A percentile compares a stretch with the other conserved stretches of the same genome.
Evolutionary conservation across 257 asterid species (phyloP).

Genomic region (Forsythia viridissima): DNA sequence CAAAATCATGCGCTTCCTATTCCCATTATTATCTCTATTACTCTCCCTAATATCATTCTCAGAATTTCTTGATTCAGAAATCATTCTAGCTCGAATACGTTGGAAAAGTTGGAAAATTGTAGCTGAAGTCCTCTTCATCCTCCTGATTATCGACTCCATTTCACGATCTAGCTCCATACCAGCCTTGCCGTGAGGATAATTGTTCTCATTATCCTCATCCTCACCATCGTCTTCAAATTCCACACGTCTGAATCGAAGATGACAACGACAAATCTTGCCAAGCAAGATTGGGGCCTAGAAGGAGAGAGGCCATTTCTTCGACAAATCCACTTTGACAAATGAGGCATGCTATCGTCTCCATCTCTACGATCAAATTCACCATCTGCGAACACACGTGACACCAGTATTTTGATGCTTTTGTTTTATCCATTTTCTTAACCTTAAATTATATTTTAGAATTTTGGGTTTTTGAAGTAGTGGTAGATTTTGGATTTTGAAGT

Average conservation of each 20-base stretch:
- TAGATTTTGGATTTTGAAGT: no score
- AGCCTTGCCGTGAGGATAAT: slow-evolving; percentile 14
- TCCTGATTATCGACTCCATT: slow-evolving; percentile 48
- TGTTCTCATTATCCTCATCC: slow-evolving; percentile 6
- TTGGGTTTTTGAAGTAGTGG: no score
- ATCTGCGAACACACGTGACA: slow-evolving; percentile 74
- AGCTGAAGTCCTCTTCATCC: slow-evolving; percentile 69
- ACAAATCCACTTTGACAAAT: slow-evolving; percentile 72
- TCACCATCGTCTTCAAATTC: slow-evolving; percentile 45
- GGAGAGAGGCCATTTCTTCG: slow-evolving; percentile 70
- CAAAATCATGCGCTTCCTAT: slow-evolving; percentile 56
- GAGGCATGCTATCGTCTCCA: slow-evolving; percentile 67
- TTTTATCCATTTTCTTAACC: slow-evolving; percentile 51
- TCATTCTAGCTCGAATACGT: slow-evolving; percentile 59
- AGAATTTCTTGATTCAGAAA: slow-evolving; percentile 38
- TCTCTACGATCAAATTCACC: slow-evolving; percentile 62
- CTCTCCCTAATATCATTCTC: slow-evolving; percentile 25
- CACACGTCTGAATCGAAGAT: slow-evolving; percentile 42
- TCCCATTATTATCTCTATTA: slow-evolving; percentile 29
- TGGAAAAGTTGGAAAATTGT: slow-evolving; percentile 72
- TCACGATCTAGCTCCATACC: slow-evolving; percentile 54
- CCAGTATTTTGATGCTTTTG: slow-evolving; percentile 52
- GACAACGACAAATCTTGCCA: slow-evolving; percentile 63
- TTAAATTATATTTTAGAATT: not conserved
- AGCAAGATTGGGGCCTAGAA: slow-evolving; percentile 86